A percentile compares a stretch with the other conserved stretches of the same genome.
These are phyloP conservation scores for Diaporthe capsici DNA, from an alignment of 2,329 filamentous ascomycete species.

Conservation along the genomic window DNA sequence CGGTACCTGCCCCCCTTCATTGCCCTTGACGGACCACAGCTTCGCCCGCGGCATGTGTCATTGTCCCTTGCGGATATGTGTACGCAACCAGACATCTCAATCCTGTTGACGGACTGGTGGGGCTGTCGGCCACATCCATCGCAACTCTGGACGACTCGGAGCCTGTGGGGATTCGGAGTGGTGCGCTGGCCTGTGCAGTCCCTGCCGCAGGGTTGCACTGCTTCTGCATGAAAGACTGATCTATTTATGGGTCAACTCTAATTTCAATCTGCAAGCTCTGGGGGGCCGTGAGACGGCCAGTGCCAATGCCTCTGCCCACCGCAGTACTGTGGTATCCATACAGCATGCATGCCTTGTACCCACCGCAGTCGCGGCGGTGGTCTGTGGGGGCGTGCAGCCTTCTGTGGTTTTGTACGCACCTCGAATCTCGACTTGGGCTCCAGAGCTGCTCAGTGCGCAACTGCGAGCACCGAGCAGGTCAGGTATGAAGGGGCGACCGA, in stretches of 20 bases:
- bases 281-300: slow-evolving; percentile 32
- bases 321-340: not conserved
- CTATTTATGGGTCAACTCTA: slow-evolving; percentile 42
- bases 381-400: slow-evolving; percentile 24
- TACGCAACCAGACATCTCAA: slow-evolving; percentile 12
- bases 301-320: slow-evolving; percentile 29
- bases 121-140: slow-evolving; percentile 7
- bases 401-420: not conserved
- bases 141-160: slow-evolving; percentile 22
- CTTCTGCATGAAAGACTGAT: slow-evolving; percentile 37
- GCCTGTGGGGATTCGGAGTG: slow-evolving; percentile 27
- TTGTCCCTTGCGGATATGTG: slow-evolving; percentile 16
- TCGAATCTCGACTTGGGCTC: slow-evolving; percentile 16
- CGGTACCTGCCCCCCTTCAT: not conserved
- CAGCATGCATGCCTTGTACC: not conserved
- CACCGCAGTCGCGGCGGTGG: not conserved
- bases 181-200: slow-evolving; percentile 35
- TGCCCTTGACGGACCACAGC: not conserved
- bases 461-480: not conserved
- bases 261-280: slow-evolving; percentile 39
- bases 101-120: slow-evolving; percentile 23
- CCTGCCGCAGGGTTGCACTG: slow-evolving; percentile 37
- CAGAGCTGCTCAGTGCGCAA: slow-evolving; percentile 12
- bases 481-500: not conserved
- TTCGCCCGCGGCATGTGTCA: slow-evolving; percentile 11